phyloP scores from a whole-genome alignment of 371 early-diverging fungal genomes.

The Mortierella sp. region DNA sequence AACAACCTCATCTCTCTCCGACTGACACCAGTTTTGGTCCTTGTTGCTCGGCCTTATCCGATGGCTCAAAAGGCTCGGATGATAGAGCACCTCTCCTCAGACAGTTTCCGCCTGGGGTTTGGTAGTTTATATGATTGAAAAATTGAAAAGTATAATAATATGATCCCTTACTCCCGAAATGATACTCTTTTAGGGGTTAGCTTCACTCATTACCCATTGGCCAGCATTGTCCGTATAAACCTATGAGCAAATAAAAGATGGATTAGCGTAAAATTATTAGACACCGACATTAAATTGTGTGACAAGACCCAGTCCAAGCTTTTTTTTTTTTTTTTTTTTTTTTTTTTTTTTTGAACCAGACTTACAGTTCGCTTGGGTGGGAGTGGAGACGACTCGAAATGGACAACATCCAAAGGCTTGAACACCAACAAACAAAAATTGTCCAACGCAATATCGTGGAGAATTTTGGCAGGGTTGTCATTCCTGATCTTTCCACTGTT shows the following conservation, averaged over 20 bases:
- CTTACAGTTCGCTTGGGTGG: conserved; percentile 67
- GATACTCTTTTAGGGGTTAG: conserved; percentile 30
- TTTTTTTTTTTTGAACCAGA: not conserved
- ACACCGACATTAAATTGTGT: not conserved
- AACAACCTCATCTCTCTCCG: too few relatives aligned
- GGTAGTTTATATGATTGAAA: too few relatives aligned
- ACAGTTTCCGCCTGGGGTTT: not conserved
- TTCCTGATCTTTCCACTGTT: conserved; percentile 24
- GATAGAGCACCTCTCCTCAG: not conserved
- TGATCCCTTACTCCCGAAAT: too few relatives aligned
- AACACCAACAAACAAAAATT: conserved; percentile 80
- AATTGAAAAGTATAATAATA: too few relatives aligned
- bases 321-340: not conserved
- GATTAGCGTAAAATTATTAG: not conserved
- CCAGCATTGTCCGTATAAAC: conserved; percentile 49
- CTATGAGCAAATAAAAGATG: conserved; percentile 15
- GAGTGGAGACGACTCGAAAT: conserved; percentile 62
- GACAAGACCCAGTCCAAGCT: not conserved
- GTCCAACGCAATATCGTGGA: conserved; percentile 77
- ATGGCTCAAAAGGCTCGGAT: not conserved
- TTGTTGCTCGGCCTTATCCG: too few relatives aligned
- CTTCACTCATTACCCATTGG: conserved; percentile 44
- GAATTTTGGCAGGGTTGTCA: conserved; percentile 52
- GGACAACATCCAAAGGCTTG: conserved; percentile 72
- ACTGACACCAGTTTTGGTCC: too few relatives aligned